A percentile compares a stretch with the other conserved stretches of the same genome.
phyloP scores from a whole-genome alignment of 345 rosid species.

The Schrenkiella parvula region DNA sequence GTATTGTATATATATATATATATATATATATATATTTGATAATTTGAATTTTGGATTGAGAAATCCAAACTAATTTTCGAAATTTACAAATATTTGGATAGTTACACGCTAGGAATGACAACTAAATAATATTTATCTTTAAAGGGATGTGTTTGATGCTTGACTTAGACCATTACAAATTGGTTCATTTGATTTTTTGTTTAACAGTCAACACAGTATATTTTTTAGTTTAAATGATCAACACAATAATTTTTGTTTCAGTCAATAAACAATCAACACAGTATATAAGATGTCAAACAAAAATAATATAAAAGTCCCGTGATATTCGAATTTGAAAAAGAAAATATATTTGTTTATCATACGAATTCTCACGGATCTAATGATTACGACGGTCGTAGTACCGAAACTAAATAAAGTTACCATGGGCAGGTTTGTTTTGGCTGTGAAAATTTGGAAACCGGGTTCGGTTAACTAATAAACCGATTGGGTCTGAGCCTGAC shows the following conservation, averaged over 20 bases:
- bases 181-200: too few relatives aligned
- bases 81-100: too few relatives aligned
- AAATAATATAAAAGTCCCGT: not conserved
- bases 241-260: not conserved
- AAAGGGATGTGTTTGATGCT: too few relatives aligned
- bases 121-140: too few relatives aligned
- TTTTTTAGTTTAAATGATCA: not conserved
- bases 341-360: not conserved
- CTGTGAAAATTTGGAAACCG: not conserved
- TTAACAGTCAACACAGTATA: too few relatives aligned
- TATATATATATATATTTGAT: too few relatives aligned
- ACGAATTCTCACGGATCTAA: not conserved
- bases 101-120: too few relatives aligned
- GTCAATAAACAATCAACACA: not conserved
- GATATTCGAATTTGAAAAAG: not conserved
- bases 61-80: too few relatives aligned
- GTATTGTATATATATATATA: too few relatives aligned
- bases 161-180: too few relatives aligned
- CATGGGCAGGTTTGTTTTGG: not conserved
- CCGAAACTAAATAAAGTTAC: not conserved
- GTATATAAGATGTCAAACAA: not conserved
- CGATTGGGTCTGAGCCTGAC: not conserved
- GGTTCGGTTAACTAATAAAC: not conserved
- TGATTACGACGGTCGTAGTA: not conserved
- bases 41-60: too few relatives aligned